A percentile compares a stretch with the other conserved stretches of the same genome.
Evolutionary conservation across 164 flowering plant species (phyloP).

Genomic region (Nymphaea colorata): DNA sequence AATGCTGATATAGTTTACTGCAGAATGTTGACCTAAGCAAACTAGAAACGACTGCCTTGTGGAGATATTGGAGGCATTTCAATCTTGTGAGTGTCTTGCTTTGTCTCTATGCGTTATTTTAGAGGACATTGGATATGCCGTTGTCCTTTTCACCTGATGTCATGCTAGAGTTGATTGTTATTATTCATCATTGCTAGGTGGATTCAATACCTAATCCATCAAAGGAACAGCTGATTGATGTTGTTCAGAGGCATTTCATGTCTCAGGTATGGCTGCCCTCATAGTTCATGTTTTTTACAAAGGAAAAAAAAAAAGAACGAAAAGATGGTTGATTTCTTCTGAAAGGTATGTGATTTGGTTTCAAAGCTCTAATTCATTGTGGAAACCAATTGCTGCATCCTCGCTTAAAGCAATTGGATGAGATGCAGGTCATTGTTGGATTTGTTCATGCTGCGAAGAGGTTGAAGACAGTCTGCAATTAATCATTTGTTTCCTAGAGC

Average conservation of each 20-base stretch:
- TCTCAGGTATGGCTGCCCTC: conserved; percentile 49
- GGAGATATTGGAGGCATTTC: conserved; percentile 94
- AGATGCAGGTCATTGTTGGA: conserved; percentile 85
- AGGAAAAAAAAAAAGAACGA: no score
- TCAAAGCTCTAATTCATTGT: not conserved
- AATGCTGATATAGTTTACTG: not conserved
- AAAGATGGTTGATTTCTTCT: not conserved
- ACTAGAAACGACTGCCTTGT: conserved; percentile 68
- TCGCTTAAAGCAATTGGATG: conserved; percentile 78
- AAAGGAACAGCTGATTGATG: conserved; percentile 73
- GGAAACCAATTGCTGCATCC: conserved; percentile 10
- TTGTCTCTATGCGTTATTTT: not conserved
- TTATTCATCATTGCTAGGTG: conserved; percentile 24
- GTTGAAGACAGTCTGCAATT: conserved; percentile 68
- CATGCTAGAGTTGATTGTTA: not conserved
- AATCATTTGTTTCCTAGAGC: conserved; percentile 9
- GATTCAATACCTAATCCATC: conserved; percentile 78
- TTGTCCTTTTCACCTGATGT: not conserved
- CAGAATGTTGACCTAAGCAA: conserved; percentile 92
- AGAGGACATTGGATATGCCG: not conserved
- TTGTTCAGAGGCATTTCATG: conserved; percentile 89
- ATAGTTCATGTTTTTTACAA: no score
- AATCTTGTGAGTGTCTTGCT: conserved; percentile 62
- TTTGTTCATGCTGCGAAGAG: conserved; percentile 84
- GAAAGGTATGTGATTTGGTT: no score